Conservation (phyloP, 345 rosid species). For the Bruguiera parviflora region DNA sequence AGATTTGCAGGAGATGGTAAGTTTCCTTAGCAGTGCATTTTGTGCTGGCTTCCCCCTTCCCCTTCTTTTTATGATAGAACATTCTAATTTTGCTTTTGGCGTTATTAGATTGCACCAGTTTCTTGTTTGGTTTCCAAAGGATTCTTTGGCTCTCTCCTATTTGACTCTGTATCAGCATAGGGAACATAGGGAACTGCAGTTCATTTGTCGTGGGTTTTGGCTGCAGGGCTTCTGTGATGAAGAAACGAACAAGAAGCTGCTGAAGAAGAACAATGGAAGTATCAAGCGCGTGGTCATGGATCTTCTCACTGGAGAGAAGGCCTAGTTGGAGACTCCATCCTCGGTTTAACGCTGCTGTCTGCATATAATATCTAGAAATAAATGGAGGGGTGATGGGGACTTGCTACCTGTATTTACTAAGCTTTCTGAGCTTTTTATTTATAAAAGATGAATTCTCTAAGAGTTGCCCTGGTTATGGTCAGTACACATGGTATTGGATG, state of each 20-base stretch:
- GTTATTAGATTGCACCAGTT: no score
- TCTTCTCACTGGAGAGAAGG: constrained; percentile 69
- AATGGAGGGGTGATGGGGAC: background rate
- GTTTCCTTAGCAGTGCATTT: background rate
- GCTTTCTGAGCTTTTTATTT: background rate
- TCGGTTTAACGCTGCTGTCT: background rate
- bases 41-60: background rate
- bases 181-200: background rate
- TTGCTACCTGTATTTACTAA: background rate
- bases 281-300: constrained; percentile 89
- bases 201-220: background rate
- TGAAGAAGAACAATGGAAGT: constrained; percentile 95
- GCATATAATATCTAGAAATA: background rate
- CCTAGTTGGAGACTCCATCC: constrained; percentile 22
- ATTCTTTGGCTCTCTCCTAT: background rate
- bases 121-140: no score
- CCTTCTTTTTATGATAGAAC: no score
- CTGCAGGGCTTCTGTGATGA: constrained; percentile 76
- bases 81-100: no score
- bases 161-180: background rate
- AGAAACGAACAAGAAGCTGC: constrained; percentile 75
- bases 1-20: constrained; percentile 89
- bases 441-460: background rate
- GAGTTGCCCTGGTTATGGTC: background rate
- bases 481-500: no score